Evolutionary conservation across 768 basidiomycete species (phyloP).

Genomic region (Dioszegia aurantiaca): DNA sequence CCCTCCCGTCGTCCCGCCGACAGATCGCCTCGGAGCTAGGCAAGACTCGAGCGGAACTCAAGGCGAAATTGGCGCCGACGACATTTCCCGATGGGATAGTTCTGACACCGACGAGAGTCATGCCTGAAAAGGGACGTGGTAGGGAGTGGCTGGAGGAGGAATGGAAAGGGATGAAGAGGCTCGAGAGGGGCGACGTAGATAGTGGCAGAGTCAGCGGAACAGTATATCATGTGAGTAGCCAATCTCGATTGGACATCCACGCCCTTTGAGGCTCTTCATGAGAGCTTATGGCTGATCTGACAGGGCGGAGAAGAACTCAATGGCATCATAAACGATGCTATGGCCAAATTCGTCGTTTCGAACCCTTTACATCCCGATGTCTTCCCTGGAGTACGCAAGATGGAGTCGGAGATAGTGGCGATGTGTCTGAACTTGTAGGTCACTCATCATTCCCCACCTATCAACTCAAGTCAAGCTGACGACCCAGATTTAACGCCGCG

Average conservation of each 20-base stretch:
- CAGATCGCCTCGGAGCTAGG: slow-evolving; percentile 41
- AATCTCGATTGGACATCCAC: too few relatives aligned
- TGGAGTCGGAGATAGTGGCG: slow-evolving; percentile 92
- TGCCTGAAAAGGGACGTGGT: slow-evolving; percentile 41
- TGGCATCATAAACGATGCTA: slow-evolving; percentile 73
- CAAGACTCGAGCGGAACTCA: slow-evolving; percentile 29
- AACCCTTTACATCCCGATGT: slow-evolving; percentile 91
- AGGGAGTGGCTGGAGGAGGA: slow-evolving; percentile 46
- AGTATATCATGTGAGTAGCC: slow-evolving; percentile 51
- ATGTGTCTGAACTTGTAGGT: slow-evolving; percentile 71
- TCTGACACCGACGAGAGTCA: slow-evolving; percentile 20
- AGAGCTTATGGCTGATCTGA: neutral
- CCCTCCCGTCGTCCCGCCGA: slow-evolving; percentile 38
- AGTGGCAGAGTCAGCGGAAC: slow-evolving; percentile 48
- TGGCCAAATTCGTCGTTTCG: slow-evolving; percentile 75
- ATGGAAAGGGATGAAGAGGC: slow-evolving; percentile 39
- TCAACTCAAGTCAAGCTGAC: slow-evolving; percentile 5
- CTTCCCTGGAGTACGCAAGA: slow-evolving; percentile 82
- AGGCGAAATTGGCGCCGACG: slow-evolving; percentile 39
- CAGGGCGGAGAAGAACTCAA: slow-evolving; percentile 75
- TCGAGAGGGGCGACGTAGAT: slow-evolving; percentile 46
- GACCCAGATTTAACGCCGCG: slow-evolving; percentile 67
- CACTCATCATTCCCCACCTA: neutral
- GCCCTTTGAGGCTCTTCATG: too few relatives aligned
- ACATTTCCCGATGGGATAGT: slow-evolving; percentile 35